These are phyloP conservation scores for Botryosphaeria dothidea DNA, from an alignment of 2,329 filamentous ascomycete genomes.

Conservation along the genomic window DNA sequence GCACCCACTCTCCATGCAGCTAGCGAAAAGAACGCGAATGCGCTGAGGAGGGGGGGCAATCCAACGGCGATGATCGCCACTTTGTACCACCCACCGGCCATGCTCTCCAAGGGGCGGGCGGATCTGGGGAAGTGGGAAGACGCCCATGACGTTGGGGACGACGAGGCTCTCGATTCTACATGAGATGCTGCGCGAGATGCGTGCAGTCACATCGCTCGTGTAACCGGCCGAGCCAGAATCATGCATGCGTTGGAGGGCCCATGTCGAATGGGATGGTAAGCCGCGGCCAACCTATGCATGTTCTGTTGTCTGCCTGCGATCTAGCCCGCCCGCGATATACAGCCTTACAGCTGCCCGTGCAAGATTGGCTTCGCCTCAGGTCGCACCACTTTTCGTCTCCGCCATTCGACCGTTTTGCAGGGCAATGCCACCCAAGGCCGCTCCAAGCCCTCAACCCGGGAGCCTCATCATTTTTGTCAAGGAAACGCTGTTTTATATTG, in stretches of 20 bases:
- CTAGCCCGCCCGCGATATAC: slow-evolving; percentile 1
- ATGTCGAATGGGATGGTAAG: slow-evolving; percentile 2
- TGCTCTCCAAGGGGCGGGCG: too few relatives aligned
- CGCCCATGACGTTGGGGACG: not conserved
- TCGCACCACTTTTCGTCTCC: not conserved
- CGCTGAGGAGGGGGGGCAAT: not conserved
- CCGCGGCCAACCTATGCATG: not conserved
- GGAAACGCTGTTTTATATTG: not conserved
- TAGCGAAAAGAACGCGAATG: not conserved
- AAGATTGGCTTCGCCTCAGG: slow-evolving; percentile 1
- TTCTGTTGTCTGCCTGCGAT: not conserved
- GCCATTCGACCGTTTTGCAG: not conserved
- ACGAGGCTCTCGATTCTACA: not conserved
- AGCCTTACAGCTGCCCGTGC: not conserved
- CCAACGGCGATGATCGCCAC: slow-evolving; percentile 7
- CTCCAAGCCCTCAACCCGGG: not conserved
- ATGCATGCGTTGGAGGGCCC: not conserved
- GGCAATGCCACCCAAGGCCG: not conserved
- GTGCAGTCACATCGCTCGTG: not conserved
- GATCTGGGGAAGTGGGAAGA: not conserved
- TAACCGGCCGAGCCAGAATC: not conserved
- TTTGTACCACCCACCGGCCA: not conserved
- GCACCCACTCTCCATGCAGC: not conserved
- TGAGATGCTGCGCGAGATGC: not conserved
- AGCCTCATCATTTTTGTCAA: not conserved